Evolutionary conservation across 345 rosid genomes (phyloP), one percentile per base, ranked within the genome.

Genomic region (Sapria himalayana): DNA sequence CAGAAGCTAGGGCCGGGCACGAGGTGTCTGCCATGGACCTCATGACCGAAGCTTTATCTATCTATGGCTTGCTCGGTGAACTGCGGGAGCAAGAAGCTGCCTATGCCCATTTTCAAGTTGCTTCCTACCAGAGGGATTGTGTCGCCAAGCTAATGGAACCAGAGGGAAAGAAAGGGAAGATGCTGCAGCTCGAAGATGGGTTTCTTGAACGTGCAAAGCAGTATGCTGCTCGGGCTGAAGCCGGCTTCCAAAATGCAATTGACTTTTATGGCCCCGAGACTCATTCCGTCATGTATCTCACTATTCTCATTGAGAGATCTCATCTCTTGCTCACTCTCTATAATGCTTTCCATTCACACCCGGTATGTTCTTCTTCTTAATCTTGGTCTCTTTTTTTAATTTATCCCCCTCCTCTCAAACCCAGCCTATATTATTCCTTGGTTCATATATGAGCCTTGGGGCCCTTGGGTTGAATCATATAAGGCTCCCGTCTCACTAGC

Each of bases 1-100:
- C 71, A 51, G 71, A 69, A 56, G 40, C 60, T 6, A 60, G 47
- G 49, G 68, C 80, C 47, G 74, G 63, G 53, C 74, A 56, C 36
- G 81, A 69, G 49, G 55, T 86, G 54, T 69, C 92, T 14, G 94
- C 94, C 19, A 86, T 78, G 59, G 94, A 78, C 49, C 94, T 94
- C 45, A 66, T 86, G 29, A 59, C 92, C 56, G 94, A 70, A 59
- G 97, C 97, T n/a, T 56, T 86, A 46, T 58, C 78, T 37, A 7
- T 76, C 40, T 86, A 81, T 44, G 94, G 81, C 74, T 78, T 69
- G 12, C 61, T 81, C 19, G 92, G 89, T 50, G 78, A 76, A 45
- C 49, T 64, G 45, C 76, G 92, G 8, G 73, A 63, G 67, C 97
- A 86, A 49, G 94, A 86, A 52, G 77, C 81, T 17, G 94, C 97